These are phyloP conservation scores for Hymenoscyphus infarciens DNA, from an alignment of 2,329 filamentous ascomycete genomes.

Conservation along the genomic window DNA sequence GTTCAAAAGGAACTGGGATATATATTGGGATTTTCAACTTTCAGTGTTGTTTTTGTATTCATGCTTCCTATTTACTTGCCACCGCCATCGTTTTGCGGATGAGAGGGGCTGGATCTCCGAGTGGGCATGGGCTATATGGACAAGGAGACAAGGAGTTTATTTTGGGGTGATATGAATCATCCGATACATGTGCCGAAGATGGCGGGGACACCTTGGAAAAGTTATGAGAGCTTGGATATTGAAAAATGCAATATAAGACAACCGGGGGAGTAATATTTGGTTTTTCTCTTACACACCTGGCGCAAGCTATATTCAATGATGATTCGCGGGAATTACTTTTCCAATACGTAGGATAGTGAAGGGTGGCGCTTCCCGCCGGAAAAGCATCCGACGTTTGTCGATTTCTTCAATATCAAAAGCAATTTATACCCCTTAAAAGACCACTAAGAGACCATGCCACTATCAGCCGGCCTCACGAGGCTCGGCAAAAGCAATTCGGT, in stretches of 20 bases:
- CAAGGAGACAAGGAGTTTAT: constrained; percentile 13
- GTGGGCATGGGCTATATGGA: constrained; percentile 11
- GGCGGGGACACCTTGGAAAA: background rate
- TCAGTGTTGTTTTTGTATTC: constrained; percentile 1
- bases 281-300: constrained; percentile 7
- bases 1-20: constrained; percentile 17
- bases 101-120: constrained; percentile 21
- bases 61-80: constrained; percentile 16
- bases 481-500: background rate
- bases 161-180: constrained; percentile 9
- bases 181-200: background rate
- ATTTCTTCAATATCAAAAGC: constrained; percentile 11
- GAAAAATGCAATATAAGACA: constrained; percentile 7
- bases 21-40: constrained; percentile 1
- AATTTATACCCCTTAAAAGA: constrained; percentile 9
- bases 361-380: background rate
- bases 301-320: constrained; percentile 20
- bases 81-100: constrained; percentile 5
- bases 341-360: background rate
- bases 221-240: constrained; percentile 10
- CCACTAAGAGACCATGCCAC: constrained; percentile 4
- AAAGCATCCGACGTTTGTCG: constrained; percentile 6
- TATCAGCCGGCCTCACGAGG: background rate
- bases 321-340: constrained; percentile 4
- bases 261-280: constrained; percentile 4